These are phyloP conservation scores for Pelargonium fulgidum DNA, from an alignment of 441 rosid genomes.

Conservation along the genomic window DNA sequence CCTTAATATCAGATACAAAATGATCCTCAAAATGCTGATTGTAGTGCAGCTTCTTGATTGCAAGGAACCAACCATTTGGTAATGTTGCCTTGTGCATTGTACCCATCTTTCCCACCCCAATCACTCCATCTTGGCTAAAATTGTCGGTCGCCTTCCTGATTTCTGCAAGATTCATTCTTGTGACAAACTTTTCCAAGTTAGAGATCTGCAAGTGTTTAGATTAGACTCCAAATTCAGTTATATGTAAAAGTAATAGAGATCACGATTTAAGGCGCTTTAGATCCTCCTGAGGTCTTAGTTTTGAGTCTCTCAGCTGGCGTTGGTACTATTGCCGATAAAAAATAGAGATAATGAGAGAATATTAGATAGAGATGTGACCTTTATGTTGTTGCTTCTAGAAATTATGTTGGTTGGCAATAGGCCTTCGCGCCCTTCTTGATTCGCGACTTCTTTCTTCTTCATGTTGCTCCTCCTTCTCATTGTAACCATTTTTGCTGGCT, in stretches of 20 bases:
- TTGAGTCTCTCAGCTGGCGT: too few species aligned
- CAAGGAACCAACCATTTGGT: constrained; percentile 1
- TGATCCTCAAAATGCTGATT: constrained; percentile 10
- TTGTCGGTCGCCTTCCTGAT: constrained; percentile 20
- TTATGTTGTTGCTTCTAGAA: constrained; percentile 1
- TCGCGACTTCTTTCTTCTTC: not conserved
- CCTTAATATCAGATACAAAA: constrained; percentile 16
- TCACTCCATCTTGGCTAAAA: constrained; percentile 21
- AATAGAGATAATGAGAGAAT: not conserved
- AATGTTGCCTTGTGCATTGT: constrained; percentile 16
- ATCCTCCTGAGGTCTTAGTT: too few species aligned
- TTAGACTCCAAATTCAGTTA: not conserved
- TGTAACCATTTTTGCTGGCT: not conserved
- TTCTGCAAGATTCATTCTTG: constrained; percentile 17
- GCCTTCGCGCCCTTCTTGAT: not conserved
- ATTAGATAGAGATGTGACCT: constrained; percentile 6
- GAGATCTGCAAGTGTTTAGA: constrained; percentile 12
- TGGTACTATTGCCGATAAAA: too few species aligned
- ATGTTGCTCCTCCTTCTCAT: not conserved
- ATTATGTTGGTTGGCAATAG: not conserved
- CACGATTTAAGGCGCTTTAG: too few species aligned
- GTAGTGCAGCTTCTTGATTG: constrained; percentile 21
- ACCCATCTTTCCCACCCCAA: constrained; percentile 22
- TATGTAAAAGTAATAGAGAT: not conserved
- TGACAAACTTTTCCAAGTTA: constrained; percentile 12